These are phyloP conservation scores for Candida sp. DNA, from an alignment of 1,139 yeast species.

Conservation along the genomic window DNA sequence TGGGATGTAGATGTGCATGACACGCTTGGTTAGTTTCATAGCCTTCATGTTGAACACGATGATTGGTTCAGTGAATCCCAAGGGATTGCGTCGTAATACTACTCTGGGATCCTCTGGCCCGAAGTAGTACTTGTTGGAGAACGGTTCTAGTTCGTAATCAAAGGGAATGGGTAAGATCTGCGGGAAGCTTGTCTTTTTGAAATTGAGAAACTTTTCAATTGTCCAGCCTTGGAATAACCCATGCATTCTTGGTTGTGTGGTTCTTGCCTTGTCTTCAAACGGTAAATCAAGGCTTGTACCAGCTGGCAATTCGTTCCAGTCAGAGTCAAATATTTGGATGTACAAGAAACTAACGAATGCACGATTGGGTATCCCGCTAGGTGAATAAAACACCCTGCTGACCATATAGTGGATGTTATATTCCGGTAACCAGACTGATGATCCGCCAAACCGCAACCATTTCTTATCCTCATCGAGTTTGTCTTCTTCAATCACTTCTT, in stretches of 20 bases:
- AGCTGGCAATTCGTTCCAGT: conserved; percentile 48
- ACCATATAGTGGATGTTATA: conserved; percentile 35
- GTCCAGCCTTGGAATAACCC: not conserved
- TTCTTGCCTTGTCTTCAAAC: conserved; percentile 19
- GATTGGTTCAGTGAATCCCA: conserved; percentile 46
- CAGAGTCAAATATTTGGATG: conserved; percentile 47
- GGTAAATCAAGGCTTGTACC: conserved; percentile 23
- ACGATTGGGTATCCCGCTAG: conserved; percentile 32
- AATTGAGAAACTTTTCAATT: conserved; percentile 11
- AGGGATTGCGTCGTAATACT: conserved; percentile 24
- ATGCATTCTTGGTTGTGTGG: not conserved
- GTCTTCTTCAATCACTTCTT: conserved; percentile 22
- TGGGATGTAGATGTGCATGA: conserved; percentile 35
- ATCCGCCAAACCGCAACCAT: conserved; percentile 39
- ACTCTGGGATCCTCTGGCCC: conserved; percentile 41
- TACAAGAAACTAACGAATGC: conserved; percentile 39
- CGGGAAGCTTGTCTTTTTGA: conserved; percentile 24
- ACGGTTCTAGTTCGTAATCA: conserved; percentile 21
- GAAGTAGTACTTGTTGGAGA: conserved; percentile 23
- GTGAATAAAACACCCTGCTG: conserved; percentile 32
- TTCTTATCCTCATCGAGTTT: conserved; percentile 18
- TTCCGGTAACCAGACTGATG: conserved; percentile 37
- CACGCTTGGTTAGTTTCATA: conserved; percentile 25
- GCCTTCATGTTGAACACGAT: conserved; percentile 49
- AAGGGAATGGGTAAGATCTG: conserved; percentile 31